A percentile compares a stretch with the other conserved stretches of the same genome.
Conservation (phyloP, 306 rosid species). For the Pterocarpus santalinus region DNA sequence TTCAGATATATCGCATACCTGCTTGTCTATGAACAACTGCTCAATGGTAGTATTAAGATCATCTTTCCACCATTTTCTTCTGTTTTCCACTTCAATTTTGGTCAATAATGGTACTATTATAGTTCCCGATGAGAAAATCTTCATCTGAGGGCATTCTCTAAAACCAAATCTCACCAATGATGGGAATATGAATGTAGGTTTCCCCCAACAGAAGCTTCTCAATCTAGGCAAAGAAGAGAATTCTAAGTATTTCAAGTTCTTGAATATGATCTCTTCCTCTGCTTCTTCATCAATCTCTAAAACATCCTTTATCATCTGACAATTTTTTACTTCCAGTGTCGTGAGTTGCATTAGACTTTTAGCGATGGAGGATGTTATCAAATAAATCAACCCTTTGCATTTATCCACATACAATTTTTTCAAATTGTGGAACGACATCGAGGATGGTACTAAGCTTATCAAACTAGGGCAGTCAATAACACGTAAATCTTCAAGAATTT, state of each 20-base stretch:
- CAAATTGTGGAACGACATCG: neutral
- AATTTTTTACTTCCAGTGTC: neutral
- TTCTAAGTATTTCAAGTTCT: slow-evolving; percentile 1
- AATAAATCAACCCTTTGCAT: neutral
- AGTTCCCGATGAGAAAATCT: neutral
- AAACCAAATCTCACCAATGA: neutral
- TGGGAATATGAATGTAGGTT: slow-evolving; percentile 9
- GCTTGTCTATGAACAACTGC: neutral
- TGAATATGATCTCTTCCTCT: slow-evolving; percentile 3
- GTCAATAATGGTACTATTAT: neutral
- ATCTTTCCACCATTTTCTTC: neutral
- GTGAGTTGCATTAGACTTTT: slow-evolving; percentile 14
- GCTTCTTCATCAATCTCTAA: slow-evolving; percentile 2
- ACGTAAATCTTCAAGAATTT: neutral
- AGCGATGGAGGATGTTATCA: neutral
- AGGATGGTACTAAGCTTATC: neutral
- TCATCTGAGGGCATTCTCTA: neutral
- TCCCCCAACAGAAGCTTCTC: slow-evolving; percentile 24
- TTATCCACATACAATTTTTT: neutral
- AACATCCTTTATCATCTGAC: slow-evolving; percentile 26
- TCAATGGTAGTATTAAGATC: slow-evolving; percentile 13
- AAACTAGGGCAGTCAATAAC: neutral
- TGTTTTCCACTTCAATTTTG: neutral
- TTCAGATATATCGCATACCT: slow-evolving; percentile 4
- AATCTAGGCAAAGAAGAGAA: neutral